These are phyloP conservation scores for Hyaloscypha finlandica DNA, from an alignment of 495 filamentous ascomycete species.

Conservation along the genomic window DNA sequence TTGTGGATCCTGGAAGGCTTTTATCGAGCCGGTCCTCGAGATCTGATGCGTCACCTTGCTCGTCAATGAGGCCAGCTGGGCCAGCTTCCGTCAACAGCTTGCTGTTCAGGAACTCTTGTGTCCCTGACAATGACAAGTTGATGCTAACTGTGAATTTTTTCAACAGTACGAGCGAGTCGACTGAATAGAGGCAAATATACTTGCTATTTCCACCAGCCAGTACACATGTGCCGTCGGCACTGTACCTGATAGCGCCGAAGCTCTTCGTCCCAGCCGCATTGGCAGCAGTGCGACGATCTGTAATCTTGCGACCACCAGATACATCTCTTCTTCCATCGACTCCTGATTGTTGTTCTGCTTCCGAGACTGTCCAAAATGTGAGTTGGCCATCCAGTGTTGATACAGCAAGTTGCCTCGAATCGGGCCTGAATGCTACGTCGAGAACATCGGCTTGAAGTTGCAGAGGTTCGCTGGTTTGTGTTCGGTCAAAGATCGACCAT, in stretches of 20 bases:
- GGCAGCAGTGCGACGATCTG: conserved; percentile 86
- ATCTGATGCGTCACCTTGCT: conserved; percentile 85
- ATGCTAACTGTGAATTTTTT: conserved; percentile 94
- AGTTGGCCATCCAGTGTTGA: conserved; percentile 92
- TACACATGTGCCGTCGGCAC: conserved; percentile 85
- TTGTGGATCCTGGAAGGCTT: conserved; percentile 83
- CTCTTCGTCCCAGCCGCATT: conserved; percentile 86
- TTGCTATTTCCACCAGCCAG: conserved; percentile 94
- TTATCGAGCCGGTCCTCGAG: conserved; percentile 80
- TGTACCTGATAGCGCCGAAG: conserved; percentile 87
- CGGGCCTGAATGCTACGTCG: conserved; percentile 82
- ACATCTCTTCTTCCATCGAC: conserved; percentile 89
- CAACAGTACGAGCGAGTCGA: conserved; percentile 81
- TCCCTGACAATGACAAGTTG: conserved; percentile 91
- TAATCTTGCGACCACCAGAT: conserved; percentile 84
- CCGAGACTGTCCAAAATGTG: conserved; percentile 90
- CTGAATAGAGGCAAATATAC: conserved; percentile 94
- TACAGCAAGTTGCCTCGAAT: conserved; percentile 87
- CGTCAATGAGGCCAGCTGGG: conserved; percentile 77
- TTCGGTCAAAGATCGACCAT: conserved; percentile 91
- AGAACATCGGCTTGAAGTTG: conserved; percentile 89
- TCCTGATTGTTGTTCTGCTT: conserved; percentile 77
- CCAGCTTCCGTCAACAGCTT: conserved; percentile 88
- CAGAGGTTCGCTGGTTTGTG: conserved; percentile 92
- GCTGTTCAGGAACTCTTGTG: conserved; percentile 95